These are phyloP conservation scores for Solanum chacoense DNA, from an alignment of 305 asterid genomes.

Conservation along the genomic window DNA sequence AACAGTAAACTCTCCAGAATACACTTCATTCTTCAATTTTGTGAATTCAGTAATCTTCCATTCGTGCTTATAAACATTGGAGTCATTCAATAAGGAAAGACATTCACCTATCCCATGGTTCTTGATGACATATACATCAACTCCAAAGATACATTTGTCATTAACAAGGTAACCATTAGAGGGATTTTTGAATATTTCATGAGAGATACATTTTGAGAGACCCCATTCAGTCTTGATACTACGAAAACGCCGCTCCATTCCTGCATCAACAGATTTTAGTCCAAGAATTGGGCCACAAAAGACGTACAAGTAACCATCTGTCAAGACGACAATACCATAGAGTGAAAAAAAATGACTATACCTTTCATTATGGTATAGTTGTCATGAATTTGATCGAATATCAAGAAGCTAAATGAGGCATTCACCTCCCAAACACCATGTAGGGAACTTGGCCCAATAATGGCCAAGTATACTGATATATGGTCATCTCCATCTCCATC, in stretches of 20 bases:
- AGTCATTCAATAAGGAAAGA: background rate
- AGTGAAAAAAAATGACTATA: background rate
- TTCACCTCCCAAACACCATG: background rate
- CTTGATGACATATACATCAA: background rate
- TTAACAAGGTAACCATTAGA: background rate
- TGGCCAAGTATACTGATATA: background rate
- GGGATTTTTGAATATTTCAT: background rate
- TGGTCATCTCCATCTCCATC: background rate
- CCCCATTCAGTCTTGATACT: slow-evolving; percentile 6
- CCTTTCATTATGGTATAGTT: background rate
- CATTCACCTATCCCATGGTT: background rate
- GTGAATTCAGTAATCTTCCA: background rate
- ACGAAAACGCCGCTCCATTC: background rate
- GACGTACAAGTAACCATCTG: background rate
- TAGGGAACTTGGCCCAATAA: background rate
- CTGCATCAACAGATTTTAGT: background rate
- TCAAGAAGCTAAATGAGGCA: background rate
- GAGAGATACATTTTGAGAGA: background rate
- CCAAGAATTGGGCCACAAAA: too few relatives aligned
- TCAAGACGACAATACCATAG: background rate
- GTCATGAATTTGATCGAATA: background rate
- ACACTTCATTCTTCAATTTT: background rate
- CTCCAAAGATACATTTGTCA: slow-evolving; percentile 5
- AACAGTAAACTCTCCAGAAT: background rate
- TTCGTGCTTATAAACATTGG: background rate